Conservation (phyloP, 164 flowering plant species). For the Liriodendron chinense region DNA sequence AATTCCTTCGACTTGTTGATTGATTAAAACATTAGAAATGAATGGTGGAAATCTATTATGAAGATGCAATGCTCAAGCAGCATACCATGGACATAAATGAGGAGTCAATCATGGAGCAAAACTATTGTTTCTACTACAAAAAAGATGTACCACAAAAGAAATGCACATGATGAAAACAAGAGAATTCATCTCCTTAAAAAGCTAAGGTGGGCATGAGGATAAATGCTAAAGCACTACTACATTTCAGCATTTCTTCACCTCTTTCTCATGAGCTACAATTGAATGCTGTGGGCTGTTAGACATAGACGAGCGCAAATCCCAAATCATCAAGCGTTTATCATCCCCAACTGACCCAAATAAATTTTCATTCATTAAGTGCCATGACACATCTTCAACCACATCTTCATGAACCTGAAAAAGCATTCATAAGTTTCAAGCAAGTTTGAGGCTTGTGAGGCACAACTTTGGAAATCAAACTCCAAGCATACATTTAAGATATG, state of each 20-base stretch:
- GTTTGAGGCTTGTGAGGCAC: not conserved
- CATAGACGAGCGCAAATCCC: conserved; percentile 70
- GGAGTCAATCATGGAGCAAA: not conserved
- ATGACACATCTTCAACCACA: conserved; percentile 80
- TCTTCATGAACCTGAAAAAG: conserved; percentile 64
- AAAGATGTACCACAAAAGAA: not conserved
- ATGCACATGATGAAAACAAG: not conserved
- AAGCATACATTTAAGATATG: too few relatives aligned
- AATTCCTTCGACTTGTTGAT: not conserved
- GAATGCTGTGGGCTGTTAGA: conserved; percentile 54
- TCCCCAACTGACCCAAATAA: conserved; percentile 97
- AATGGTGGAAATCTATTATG: not conserved
- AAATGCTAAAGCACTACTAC: not conserved
- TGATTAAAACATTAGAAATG: not conserved
- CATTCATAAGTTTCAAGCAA: not conserved
- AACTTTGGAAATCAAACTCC: not conserved
- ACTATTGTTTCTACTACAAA: not conserved
- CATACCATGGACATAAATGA: not conserved
- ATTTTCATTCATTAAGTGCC: conserved; percentile 80
- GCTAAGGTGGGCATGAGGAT: not conserved
- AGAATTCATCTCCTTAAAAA: not conserved
- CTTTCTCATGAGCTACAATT: conserved; percentile 66
- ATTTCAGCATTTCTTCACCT: conserved; percentile 41
- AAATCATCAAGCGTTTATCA: conserved; percentile 65
- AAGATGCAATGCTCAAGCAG: not conserved